Percentiles rank a stretch among this genome's conserved stretches.
These are phyloP conservation scores for Protomyces arabidopsidicola DNA, from an alignment of 1,139 yeast genomes.

Conservation along the genomic window DNA sequence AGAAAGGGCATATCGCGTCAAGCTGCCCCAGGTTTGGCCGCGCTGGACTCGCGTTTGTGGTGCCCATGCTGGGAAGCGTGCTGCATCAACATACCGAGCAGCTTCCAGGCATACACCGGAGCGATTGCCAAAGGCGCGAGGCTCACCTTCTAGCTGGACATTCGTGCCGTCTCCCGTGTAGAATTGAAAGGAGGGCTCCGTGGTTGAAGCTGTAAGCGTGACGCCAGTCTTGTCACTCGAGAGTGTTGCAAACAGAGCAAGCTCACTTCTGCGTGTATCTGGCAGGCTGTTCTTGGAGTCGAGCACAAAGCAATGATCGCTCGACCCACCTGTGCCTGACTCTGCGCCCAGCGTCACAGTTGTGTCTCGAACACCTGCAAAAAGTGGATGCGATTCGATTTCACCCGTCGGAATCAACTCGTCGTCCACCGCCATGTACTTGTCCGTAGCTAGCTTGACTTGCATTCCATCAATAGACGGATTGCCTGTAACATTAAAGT, in stretches of 20 bases:
- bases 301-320: conserved; percentile 53
- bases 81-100: conserved; percentile 56
- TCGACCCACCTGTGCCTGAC: conserved; percentile 39
- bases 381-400: conserved; percentile 37
- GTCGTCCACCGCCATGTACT: conserved; percentile 42
- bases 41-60: conserved; percentile 51
- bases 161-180: conserved; percentile 58
- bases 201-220: conserved; percentile 48
- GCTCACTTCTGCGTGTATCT: conserved; percentile 46
- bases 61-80: conserved; percentile 49
- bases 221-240: conserved; percentile 48
- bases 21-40: conserved; percentile 53
- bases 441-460: conserved; percentile 39
- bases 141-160: conserved; percentile 40
- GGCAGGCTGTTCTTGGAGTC: conserved; percentile 35
- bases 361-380: conserved; percentile 6
- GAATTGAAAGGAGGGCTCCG: conserved; percentile 66
- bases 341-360: conserved; percentile 36
- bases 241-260: conserved; percentile 47
- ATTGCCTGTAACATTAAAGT: conserved; percentile 38
- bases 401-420: conserved; percentile 53
- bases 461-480: conserved; percentile 38
- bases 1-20: conserved; percentile 27
- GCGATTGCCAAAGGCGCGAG: conserved; percentile 44
- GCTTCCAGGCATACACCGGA: conserved; percentile 65